Percentiles rank a stretch among this genome's conserved stretches.
Evolutionary conservation across 2,329 filamentous ascomycete genomes (phyloP).

Genomic region (Coniella vitis): DNA sequence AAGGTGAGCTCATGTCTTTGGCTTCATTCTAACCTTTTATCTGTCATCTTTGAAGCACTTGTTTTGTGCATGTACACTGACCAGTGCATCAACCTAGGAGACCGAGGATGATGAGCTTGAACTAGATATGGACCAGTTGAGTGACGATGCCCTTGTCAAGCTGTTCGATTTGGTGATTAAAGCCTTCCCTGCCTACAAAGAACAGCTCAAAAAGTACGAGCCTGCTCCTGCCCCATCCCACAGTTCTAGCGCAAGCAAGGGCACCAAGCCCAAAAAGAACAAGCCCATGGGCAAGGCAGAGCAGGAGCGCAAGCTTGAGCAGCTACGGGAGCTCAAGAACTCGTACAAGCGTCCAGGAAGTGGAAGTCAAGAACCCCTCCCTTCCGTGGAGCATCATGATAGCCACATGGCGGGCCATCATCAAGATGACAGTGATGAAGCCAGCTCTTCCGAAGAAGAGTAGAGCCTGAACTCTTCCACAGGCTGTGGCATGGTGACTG

Average conservation of each 20-base stretch:
- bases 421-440: conserved; percentile 40
- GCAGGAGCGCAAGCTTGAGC: conserved; percentile 60
- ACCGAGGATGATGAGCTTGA: conserved; percentile 54
- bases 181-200: conserved; percentile 30
- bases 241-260: conserved; percentile 17
- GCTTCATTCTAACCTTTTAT: too few relatives aligned
- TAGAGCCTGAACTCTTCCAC: conserved; percentile 16
- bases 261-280: conserved; percentile 60
- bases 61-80: conserved; percentile 19
- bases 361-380: conserved; percentile 39
- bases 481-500: not conserved
- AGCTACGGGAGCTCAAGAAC: conserved; percentile 54
- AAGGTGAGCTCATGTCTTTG: too few relatives aligned
- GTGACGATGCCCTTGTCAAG: conserved; percentile 47
- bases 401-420: conserved; percentile 3
- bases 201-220: conserved; percentile 26
- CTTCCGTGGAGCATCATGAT: conserved; percentile 31
- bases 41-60: not conserved
- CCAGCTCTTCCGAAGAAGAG: conserved; percentile 45
- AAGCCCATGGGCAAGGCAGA: conserved; percentile 70
- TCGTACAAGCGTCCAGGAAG: conserved; percentile 39
- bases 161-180: conserved; percentile 40
- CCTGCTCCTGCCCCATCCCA: conserved; percentile 19
- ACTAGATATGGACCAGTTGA: conserved; percentile 52
- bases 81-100: conserved; percentile 34